Conservation (phyloP, 805 yeast genomes). For the Starmerella floricola region DNA sequence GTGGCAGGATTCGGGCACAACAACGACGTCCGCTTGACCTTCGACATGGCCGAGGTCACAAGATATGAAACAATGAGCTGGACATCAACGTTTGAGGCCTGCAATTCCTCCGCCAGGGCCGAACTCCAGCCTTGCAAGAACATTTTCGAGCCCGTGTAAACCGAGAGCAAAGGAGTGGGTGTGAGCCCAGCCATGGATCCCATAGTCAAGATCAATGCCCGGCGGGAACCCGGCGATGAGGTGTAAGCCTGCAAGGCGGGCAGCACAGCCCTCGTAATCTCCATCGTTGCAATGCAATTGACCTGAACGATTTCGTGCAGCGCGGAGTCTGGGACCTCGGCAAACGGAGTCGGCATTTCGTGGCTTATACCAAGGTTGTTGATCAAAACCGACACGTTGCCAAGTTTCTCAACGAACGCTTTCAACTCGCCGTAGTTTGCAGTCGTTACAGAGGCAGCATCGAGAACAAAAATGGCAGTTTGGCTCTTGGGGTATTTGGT, state of each 20-base stretch:
- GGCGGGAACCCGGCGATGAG: slow-evolving; percentile 27
- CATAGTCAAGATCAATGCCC: slow-evolving; percentile 79
- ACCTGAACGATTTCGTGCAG: slow-evolving; percentile 69
- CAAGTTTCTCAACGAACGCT: slow-evolving; percentile 33
- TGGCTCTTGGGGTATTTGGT: slow-evolving; percentile 42
- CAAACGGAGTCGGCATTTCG: slow-evolving; percentile 86
- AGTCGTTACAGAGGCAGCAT: slow-evolving; percentile 53
- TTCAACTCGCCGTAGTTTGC: slow-evolving; percentile 45
- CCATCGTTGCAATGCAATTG: slow-evolving; percentile 73
- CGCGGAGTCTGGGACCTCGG: slow-evolving; percentile 65
- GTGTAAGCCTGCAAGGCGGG: slow-evolving; percentile 56
- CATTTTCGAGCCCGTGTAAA: slow-evolving; percentile 92
- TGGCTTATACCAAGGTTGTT: slow-evolving; percentile 95
- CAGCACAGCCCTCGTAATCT: slow-evolving; percentile 65
- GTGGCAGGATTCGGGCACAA: slow-evolving; percentile 69
- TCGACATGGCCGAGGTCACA: slow-evolving; percentile 93
- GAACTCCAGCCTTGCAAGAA: slow-evolving; percentile 88
- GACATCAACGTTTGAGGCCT: slow-evolving; percentile 61
- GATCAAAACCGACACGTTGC: slow-evolving; percentile 59
- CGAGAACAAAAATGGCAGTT: slow-evolving; percentile 62
- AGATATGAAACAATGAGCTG: slow-evolving; percentile 75
- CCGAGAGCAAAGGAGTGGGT: slow-evolving; percentile 85
- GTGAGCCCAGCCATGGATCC: slow-evolving; percentile 93
- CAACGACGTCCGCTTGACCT: slow-evolving; percentile 63
- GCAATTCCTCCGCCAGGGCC: slow-evolving; percentile 77